Percentiles rank a stretch among this genome's conserved stretches.
phyloP scores from a whole-genome alignment of 1,139 yeast species.

The Lodderomyces oxycetoniae region DNA sequence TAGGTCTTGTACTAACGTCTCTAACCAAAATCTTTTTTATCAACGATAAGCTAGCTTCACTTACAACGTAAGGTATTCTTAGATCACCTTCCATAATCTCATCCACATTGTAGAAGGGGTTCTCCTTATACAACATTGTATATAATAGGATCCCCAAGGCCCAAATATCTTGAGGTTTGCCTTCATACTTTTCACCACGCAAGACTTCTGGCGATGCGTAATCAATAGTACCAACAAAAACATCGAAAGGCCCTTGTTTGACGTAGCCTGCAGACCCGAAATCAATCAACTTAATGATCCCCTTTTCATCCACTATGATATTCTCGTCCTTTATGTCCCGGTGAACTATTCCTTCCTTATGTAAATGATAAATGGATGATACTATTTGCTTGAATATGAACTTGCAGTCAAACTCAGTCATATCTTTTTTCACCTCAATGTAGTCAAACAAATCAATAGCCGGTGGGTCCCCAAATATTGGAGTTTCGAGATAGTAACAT shows the following conservation, averaged over 20 bases:
- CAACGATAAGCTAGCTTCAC: slow-evolving; percentile 55
- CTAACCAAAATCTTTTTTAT: slow-evolving; percentile 63
- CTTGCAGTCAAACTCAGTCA: slow-evolving; percentile 73
- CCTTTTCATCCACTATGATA: slow-evolving; percentile 75
- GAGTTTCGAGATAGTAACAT: slow-evolving; percentile 85
- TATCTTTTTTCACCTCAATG: slow-evolving; percentile 76
- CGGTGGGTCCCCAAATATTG: slow-evolving; percentile 83
- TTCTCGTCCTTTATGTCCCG: slow-evolving; percentile 96
- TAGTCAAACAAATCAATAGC: slow-evolving; percentile 89
- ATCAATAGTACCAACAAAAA: slow-evolving; percentile 94
- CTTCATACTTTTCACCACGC: slow-evolving; percentile 82
- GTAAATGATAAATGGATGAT: slow-evolving; percentile 75
- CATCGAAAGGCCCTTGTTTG: slow-evolving; percentile 91
- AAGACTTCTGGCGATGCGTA: slow-evolving; percentile 97
- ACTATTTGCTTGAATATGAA: slow-evolving; percentile 76
- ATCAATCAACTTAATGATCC: slow-evolving; percentile 79
- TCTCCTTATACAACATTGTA: slow-evolving; percentile 88
- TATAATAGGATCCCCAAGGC: slow-evolving; percentile 87
- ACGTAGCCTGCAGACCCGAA: slow-evolving; percentile 93
- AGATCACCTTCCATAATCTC: slow-evolving; percentile 90
- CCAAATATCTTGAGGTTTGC: slow-evolving; percentile 96
- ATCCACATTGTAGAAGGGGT: slow-evolving; percentile 91
- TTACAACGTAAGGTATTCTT: slow-evolving; percentile 58
- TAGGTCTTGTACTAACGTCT: slow-evolving; percentile 61
- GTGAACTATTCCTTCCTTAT: slow-evolving; percentile 82